Evolutionary conservation across 768 basidiomycete species (phyloP).

Genomic region (Agaricus blazei): DNA sequence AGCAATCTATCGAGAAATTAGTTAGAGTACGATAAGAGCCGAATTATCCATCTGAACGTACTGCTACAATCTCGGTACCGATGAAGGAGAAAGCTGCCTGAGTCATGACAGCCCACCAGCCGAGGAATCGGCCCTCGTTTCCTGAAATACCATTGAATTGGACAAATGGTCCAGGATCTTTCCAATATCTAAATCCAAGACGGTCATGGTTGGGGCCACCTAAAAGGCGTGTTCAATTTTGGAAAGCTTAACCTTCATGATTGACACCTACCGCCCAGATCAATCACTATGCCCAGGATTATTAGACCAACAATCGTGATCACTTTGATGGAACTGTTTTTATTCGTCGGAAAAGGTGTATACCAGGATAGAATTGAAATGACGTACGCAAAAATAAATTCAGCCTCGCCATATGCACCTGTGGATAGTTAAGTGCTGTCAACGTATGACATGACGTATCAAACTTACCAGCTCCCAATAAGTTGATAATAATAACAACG

Average conservation of each 20-base stretch:
- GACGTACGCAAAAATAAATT: constrained; percentile 77
- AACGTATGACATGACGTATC: neutral
- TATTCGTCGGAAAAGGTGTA: neutral
- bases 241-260: neutral
- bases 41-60: constrained; percentile 28
- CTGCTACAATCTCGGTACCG: constrained; percentile 92
- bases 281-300: constrained; percentile 68
- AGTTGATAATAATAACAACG: constrained; percentile 72
- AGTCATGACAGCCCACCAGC: constrained; percentile 54
- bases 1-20: constrained; percentile 52
- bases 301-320: constrained; percentile 72
- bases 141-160: constrained; percentile 66
- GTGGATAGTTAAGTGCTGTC: neutral
- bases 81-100: constrained; percentile 92
- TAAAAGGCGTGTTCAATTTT: constrained; percentile 10
- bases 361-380: constrained; percentile 12
- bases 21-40: constrained; percentile 3
- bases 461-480: constrained; percentile 57
- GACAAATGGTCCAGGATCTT: constrained; percentile 82
- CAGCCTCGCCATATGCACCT: constrained; percentile 78
- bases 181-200: constrained; percentile 76
- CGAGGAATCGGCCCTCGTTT: constrained; percentile 67
- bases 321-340: constrained; percentile 76
- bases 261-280: constrained; percentile 57
- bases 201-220: constrained; percentile 83